phyloP scores from a whole-genome alignment of 2,329 filamentous ascomycete genomes.

The Pleomassaria siparia region DNA sequence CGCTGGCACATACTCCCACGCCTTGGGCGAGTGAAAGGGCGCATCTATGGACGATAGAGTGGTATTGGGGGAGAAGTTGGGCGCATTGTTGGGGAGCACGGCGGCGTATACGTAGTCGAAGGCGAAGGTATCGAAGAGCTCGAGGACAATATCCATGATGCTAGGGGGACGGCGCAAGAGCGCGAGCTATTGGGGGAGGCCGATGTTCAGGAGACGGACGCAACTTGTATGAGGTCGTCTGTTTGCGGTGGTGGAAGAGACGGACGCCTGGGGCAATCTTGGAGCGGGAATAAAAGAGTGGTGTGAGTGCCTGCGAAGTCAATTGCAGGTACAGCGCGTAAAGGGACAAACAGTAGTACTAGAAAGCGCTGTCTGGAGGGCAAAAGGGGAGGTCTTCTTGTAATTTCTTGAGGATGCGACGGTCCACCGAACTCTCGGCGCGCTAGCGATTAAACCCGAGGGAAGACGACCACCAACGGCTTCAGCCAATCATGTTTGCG shows the following conservation, averaged over 20 bases:
- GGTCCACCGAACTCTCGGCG: slow-evolving; percentile 1
- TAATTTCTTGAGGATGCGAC: slow-evolving; percentile 1
- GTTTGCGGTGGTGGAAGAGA: not conserved
- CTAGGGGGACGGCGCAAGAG: slow-evolving; percentile 11
- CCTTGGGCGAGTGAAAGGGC: slow-evolving; percentile 31
- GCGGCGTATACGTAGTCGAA: slow-evolving; percentile 78
- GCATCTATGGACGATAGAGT: slow-evolving; percentile 56
- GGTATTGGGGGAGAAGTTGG: slow-evolving; percentile 55
- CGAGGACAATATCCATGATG: slow-evolving; percentile 89
- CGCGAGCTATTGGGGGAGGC: not conserved
- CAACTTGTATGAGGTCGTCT: not conserved
- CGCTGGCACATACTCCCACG: slow-evolving; percentile 71
- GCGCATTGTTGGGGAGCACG: slow-evolving; percentile 59
- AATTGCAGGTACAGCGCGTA: not conserved
- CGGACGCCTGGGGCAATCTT: not conserved
- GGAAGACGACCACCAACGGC: not conserved
- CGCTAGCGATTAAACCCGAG: slow-evolving; percentile 1
- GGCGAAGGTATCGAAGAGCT: slow-evolving; percentile 77
- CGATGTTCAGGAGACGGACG: not conserved
- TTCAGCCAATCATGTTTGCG: slow-evolving; percentile 2
- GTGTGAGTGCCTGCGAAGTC: not conserved
- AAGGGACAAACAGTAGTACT: not conserved
- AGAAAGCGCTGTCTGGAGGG: not conserved
- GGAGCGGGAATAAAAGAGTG: not conserved
- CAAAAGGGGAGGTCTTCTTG: not conserved